These are phyloP conservation scores for Acacia crassicarpa DNA, from an alignment of 306 rosid genomes.

Conservation along the genomic window DNA sequence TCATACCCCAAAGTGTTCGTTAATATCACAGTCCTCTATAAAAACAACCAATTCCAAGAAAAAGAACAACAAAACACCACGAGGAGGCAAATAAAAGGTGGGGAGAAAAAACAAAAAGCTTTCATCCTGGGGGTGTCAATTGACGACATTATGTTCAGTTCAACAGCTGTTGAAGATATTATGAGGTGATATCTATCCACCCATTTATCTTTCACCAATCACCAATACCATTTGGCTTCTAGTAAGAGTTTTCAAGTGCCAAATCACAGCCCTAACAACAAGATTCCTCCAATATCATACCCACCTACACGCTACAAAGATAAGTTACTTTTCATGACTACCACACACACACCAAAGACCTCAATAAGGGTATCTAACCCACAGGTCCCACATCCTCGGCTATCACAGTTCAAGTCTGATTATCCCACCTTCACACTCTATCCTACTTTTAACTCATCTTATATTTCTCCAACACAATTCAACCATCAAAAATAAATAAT, in stretches of 20 bases:
- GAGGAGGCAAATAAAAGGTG: conserved; percentile 14
- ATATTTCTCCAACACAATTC: conserved; percentile 24
- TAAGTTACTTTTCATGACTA: conserved; percentile 57
- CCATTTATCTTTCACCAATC: background rate
- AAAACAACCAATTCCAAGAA: conserved; percentile 11
- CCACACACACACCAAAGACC: conserved; percentile 51
- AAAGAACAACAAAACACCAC: conserved; percentile 27
- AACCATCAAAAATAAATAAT: background rate
- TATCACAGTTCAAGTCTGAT: conserved; percentile 27
- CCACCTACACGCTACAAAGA: conserved; percentile 56
- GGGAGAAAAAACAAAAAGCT: background rate
- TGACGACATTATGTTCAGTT: background rate
- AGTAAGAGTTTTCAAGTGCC: conserved; percentile 31
- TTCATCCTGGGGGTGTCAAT: background rate
- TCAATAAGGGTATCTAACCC: conserved; percentile 58
- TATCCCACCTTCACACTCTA: background rate
- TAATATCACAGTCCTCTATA: conserved; percentile 30
- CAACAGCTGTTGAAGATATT: conserved; percentile 39
- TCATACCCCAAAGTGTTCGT: conserved; percentile 8
- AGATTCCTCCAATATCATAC: conserved; percentile 56
- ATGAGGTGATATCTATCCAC: conserved; percentile 26
- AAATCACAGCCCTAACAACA: conserved; percentile 51
- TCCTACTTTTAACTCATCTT: conserved; percentile 6
- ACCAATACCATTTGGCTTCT: conserved; percentile 32
- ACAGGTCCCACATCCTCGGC: conserved; percentile 65